Evolutionary conservation across 225 moss, liverwort and hornwort species (phyloP), one percentile per base, ranked within the genome.

Genomic region (Sphagnum contortum): DNA sequence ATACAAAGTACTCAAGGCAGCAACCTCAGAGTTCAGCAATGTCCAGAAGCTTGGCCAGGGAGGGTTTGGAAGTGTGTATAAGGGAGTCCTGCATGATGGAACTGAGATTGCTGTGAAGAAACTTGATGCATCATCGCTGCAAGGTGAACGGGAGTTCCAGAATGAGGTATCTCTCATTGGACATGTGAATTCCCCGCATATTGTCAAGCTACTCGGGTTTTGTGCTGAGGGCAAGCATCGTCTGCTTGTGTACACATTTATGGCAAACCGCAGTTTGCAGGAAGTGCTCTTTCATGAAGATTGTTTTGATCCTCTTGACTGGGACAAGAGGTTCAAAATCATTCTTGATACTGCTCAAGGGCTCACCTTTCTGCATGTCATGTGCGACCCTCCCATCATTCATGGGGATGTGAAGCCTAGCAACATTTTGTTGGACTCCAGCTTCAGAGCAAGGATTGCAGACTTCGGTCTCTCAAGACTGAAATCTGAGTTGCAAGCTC

Each of bases 331-430:
- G 44, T 96, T 90, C 77, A 87, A 90, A 68, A 88, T 92, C 48
- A 76, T 96, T 9, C 83, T 92, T 57, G 85, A 96, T 54, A 77
- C 90, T 29, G 95, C 95, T 4, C 81, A 83, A 69, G 95, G 88
- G 5, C 75, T 96, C 65, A 82, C 95, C 13, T 88, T 76, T 64
- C 72, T 96, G 64, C 95, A 96, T 66, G 81, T 79, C 67, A 90
- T 88, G 68, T 92, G 90, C 65, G 88, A 96, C 61, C 95, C 95
- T 44, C 88, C 92, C 10, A 82, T 96, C 69, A 96, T 96, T 64
- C 95, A 96, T 60, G 95, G 95, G 48, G 95, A 96, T 59, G 83
- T 96, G 55, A 96, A 96, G 77, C 95, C 95, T 48, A 92, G 92
- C 73, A 96, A 96, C 56, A 85, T 96, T 47, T 62, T 96, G 59